Conservation (phyloP, 352 stramenopile species). For the Phytophthora colocasiae region DNA sequence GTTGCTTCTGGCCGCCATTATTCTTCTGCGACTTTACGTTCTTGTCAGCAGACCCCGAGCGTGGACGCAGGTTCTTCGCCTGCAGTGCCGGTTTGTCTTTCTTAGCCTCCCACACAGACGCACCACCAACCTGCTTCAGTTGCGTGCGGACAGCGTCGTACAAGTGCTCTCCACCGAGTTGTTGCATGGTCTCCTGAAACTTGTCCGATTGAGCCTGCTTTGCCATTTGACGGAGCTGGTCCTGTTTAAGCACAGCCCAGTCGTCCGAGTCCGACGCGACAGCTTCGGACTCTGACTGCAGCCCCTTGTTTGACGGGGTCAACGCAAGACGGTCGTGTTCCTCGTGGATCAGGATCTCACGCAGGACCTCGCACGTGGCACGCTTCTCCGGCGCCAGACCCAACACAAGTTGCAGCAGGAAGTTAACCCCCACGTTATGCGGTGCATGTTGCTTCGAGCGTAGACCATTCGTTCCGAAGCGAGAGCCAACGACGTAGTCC, state of each 20-base stretch:
- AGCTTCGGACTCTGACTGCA: neutral
- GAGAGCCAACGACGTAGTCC: conserved; percentile 19
- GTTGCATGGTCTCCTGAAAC: conserved; percentile 32
- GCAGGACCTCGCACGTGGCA: conserved; percentile 10
- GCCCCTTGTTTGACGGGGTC: conserved; percentile 1
- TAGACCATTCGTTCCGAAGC: conserved; percentile 18
- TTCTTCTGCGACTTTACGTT: conserved; percentile 8
- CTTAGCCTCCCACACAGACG: conserved; percentile 11
- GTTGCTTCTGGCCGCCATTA: neutral
- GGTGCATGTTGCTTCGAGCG: conserved; percentile 19
- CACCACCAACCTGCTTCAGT: conserved; percentile 19
- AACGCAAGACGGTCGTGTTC: conserved; percentile 7
- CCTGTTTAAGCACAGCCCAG: conserved; percentile 6
- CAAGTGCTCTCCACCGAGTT: conserved; percentile 22
- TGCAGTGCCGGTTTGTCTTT: conserved; percentile 25
- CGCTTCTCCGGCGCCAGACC: conserved; percentile 32
- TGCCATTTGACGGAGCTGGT: conserved; percentile 17
- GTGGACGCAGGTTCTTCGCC: conserved; percentile 20
- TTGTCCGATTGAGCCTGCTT: conserved; percentile 25
- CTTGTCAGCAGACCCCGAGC: neutral
- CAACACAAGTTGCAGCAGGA: conserved; percentile 19
- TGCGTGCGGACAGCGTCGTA: conserved; percentile 26
- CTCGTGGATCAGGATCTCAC: conserved; percentile 20
- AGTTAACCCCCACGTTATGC: conserved; percentile 13
- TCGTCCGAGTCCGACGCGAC: neutral